Evolutionary conservation across 192 early-diverging fungal genomes (phyloP).

Genomic region (Neocallimastix lanati): DNA sequence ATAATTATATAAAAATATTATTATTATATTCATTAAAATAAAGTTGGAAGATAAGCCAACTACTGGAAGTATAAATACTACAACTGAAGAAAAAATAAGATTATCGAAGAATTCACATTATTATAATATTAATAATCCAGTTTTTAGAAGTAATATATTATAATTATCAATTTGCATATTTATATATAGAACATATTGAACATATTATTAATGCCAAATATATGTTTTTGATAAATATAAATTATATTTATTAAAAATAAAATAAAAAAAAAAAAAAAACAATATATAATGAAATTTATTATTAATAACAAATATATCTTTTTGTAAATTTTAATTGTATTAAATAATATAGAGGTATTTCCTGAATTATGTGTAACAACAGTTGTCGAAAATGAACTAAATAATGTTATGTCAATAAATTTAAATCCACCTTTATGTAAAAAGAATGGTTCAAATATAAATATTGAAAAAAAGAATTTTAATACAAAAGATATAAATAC

Average conservation of each 20-base stretch:
- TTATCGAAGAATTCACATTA: conserved; percentile 59
- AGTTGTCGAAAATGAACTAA: background rate
- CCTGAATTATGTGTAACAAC: conserved; percentile 48
- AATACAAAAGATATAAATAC: background rate
- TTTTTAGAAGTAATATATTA: conserved; percentile 50
- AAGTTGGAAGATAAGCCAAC: conserved; percentile 64
- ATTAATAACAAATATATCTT: too few relatives aligned
- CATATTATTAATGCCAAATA: too few relatives aligned
- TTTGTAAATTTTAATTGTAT: too few relatives aligned
- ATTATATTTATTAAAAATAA: background rate
- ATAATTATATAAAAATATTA: too few relatives aligned
- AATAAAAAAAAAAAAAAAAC: too few relatives aligned
- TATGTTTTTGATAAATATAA: too few relatives aligned
- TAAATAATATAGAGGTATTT: conserved; percentile 40
- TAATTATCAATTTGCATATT: too few relatives aligned
- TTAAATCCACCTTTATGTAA: background rate
- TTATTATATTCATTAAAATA: background rate
- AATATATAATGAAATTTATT: background rate
- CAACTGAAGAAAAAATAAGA: conserved; percentile 52
- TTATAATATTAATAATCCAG: conserved; percentile 54
- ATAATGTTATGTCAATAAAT: background rate
- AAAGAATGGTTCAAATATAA: background rate
- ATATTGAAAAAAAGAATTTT: background rate
- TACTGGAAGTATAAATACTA: conserved; percentile 77
- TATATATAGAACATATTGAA: too few relatives aligned